Percentiles rank a stretch among this genome's conserved stretches.
These are phyloP conservation scores for Coemansia asiatica DNA, from an alignment of 192 early-diverging fungal genomes.

Conservation along the genomic window DNA sequence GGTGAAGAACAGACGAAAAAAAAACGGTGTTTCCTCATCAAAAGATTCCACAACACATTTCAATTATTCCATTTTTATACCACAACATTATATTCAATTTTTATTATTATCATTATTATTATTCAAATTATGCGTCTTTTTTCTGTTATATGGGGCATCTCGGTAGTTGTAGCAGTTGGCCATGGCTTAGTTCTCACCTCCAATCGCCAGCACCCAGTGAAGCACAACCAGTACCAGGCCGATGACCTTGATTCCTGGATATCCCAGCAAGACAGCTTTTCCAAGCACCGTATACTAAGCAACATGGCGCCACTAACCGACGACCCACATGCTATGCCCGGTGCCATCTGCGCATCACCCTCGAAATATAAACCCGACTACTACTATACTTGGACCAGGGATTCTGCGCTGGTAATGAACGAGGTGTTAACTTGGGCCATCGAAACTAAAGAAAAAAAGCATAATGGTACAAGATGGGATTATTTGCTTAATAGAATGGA, in stretches of 20 bases:
- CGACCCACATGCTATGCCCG: slow-evolving; percentile 28
- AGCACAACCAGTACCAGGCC: neutral
- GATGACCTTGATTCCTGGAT: slow-evolving; percentile 18
- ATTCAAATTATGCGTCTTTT: neutral
- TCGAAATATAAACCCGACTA: slow-evolving; percentile 61
- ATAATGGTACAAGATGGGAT: neutral
- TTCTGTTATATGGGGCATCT: neutral
- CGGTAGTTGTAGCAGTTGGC: neutral
- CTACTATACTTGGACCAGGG: slow-evolving; percentile 74
- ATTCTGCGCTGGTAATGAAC: slow-evolving; percentile 62
- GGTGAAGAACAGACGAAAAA: too few species aligned
- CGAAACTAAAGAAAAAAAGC: neutral
- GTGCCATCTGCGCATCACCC: slow-evolving; percentile 53
- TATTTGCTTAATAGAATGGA: slow-evolving; percentile 7
- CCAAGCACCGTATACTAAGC: slow-evolving; percentile 18
- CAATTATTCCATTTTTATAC: neutral
- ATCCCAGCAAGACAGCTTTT: neutral
- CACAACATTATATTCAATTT: too few species aligned
- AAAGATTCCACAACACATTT: too few species aligned
- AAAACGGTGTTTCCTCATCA: too few species aligned
- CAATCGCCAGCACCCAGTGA: neutral
- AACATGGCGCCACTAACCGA: slow-evolving; percentile 35
- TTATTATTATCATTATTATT: too few species aligned
- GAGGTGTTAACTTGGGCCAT: slow-evolving; percentile 48
- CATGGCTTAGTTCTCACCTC: neutral